Percentiles rank a stretch among this genome's conserved stretches.
Conservation (phyloP, 805 yeast species). For the Debaryomyces prosopidis region DNA sequence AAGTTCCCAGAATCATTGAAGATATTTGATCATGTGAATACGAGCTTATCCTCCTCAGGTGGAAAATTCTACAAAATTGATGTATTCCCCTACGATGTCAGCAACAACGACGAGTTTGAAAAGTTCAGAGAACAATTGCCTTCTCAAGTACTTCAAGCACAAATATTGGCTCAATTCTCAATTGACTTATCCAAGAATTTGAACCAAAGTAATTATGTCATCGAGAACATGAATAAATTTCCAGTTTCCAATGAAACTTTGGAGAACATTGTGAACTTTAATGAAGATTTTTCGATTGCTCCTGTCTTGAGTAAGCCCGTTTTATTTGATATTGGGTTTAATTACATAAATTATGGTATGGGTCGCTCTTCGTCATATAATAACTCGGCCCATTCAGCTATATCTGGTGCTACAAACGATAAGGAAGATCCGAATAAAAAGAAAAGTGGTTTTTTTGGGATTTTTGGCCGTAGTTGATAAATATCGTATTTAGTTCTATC, state of each 20-base stretch:
- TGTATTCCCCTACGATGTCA: slow-evolving; percentile 43
- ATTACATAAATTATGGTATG: slow-evolving; percentile 61
- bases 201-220: slow-evolving; percentile 22
- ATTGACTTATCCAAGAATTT: slow-evolving; percentile 18
- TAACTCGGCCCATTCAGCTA: slow-evolving; percentile 4
- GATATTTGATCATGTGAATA: slow-evolving; percentile 28
- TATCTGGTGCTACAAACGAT: slow-evolving; percentile 17
- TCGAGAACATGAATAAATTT: slow-evolving; percentile 46
- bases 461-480: slow-evolving; percentile 53
- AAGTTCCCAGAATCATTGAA: slow-evolving; percentile 50
- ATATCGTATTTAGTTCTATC: neutral
- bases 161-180: slow-evolving; percentile 50
- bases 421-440: slow-evolving; percentile 43
- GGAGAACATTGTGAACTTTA: slow-evolving; percentile 23
- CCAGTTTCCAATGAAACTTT: slow-evolving; percentile 26
- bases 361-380: slow-evolving; percentile 15
- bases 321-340: slow-evolving; percentile 86
- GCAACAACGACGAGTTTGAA: slow-evolving; percentile 34
- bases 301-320: slow-evolving; percentile 85
- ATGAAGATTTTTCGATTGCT: slow-evolving; percentile 30
- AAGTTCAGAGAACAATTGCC: slow-evolving; percentile 19
- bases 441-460: slow-evolving; percentile 67
- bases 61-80: slow-evolving; percentile 29
- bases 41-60: slow-evolving; percentile 13
- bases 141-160: slow-evolving; percentile 24